phyloP scores from a whole-genome alignment of 73 alveolate species.

The Stentor coeruleus region DNA sequence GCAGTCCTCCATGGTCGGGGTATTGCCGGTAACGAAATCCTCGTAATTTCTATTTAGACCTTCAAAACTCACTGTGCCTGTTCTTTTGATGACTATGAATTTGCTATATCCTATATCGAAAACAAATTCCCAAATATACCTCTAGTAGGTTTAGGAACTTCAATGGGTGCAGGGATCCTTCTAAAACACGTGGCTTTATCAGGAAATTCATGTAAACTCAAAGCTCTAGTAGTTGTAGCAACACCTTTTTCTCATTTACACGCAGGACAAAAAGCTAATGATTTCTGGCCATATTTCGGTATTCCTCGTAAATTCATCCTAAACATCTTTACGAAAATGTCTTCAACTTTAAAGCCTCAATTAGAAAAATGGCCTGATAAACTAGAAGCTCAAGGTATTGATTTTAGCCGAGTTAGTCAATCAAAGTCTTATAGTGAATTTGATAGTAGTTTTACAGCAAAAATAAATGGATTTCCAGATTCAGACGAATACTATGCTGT shows the following conservation, averaged over 20 bases:
- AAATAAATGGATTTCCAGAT: background rate
- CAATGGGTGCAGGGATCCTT: conserved; percentile 5
- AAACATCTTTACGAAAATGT: background rate
- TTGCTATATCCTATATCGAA: background rate
- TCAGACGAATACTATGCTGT: conserved; percentile 1
- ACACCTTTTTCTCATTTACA: background rate
- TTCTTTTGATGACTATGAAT: background rate
- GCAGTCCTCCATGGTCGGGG: conserved; percentile 18
- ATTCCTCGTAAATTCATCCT: background rate
- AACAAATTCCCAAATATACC: conserved; percentile 6
- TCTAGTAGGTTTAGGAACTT: conserved; percentile 9
- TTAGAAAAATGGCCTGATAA: background rate
- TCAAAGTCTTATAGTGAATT: background rate
- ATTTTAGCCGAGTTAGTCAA: background rate
- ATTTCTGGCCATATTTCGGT: conserved; percentile 7
- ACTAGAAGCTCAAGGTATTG: background rate
- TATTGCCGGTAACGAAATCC: background rate
- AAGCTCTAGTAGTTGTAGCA: conserved; percentile 21
- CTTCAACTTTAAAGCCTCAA: background rate
- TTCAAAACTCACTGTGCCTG: background rate
- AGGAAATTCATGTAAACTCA: background rate
- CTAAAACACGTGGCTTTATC: conserved; percentile 9
- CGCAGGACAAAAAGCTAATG: background rate
- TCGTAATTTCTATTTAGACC: background rate
- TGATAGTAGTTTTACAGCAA: background rate